phyloP scores from a whole-genome alignment of 2,329 filamentous ascomycete species.

The Tolypocladium endophyticum region DNA sequence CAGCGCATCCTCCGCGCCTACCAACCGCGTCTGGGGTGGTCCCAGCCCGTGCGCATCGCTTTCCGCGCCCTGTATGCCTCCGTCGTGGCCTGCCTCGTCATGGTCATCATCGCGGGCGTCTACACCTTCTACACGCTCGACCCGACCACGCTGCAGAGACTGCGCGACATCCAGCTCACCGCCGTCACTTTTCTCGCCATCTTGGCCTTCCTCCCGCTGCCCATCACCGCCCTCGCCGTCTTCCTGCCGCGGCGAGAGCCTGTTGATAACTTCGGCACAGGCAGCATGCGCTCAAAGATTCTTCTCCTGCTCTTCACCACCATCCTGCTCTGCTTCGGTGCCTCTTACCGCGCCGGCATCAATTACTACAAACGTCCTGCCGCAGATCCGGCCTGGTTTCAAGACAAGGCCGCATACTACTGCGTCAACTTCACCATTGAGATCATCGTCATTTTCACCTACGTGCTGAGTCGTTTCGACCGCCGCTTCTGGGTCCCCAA shows the following conservation, averaged over 20 bases:
- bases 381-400: slow-evolving; percentile 55
- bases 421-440: slow-evolving; percentile 70
- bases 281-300: slow-evolving; percentile 58
- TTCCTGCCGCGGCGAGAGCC: slow-evolving; percentile 32
- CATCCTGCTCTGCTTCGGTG: slow-evolving; percentile 54
- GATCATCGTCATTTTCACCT: slow-evolving; percentile 56
- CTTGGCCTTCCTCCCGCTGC: slow-evolving; percentile 52
- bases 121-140: slow-evolving; percentile 59
- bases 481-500: slow-evolving; percentile 65
- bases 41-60: slow-evolving; percentile 32
- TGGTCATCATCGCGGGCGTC: slow-evolving; percentile 55
- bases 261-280: slow-evolving; percentile 46
- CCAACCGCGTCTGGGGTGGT: slow-evolving; percentile 64
- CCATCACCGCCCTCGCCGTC: slow-evolving; percentile 40
- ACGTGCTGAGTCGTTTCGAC: slow-evolving; percentile 60
- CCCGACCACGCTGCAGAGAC: slow-evolving; percentile 32
- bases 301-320: slow-evolving; percentile 49
- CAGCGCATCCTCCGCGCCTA: slow-evolving; percentile 66
- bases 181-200: slow-evolving; percentile 50
- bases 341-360: slow-evolving; percentile 55
- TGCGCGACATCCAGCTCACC: slow-evolving; percentile 56
- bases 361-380: slow-evolving; percentile 39
- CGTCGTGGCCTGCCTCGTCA: slow-evolving; percentile 49
- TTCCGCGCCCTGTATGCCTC: slow-evolving; percentile 51
- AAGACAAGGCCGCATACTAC: slow-evolving; percentile 66